Percentiles rank a stretch among this genome's conserved stretches.
Evolutionary conservation across 768 basidiomycete genomes (phyloP).

Genomic region (Cystobasidiopsis lactophilus): DNA sequence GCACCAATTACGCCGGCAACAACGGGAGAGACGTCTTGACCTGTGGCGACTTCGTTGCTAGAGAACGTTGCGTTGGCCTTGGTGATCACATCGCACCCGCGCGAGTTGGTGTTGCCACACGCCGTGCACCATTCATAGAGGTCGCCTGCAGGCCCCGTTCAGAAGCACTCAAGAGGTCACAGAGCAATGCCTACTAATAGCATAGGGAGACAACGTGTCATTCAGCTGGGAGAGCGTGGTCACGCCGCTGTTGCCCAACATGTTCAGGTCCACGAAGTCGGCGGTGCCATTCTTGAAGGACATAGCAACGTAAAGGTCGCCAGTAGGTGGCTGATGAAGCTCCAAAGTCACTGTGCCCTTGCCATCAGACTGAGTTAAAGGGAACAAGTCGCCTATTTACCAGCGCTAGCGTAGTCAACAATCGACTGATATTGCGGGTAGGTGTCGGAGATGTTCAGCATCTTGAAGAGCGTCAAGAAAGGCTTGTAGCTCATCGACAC

Average conservation of each 20-base stretch:
- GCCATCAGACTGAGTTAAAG: no score
- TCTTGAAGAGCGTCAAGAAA: conserved; percentile 71
- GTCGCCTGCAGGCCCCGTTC: not conserved
- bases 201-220: conserved; percentile 1
- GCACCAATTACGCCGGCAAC: conserved; percentile 12
- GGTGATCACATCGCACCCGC: conserved; percentile 4
- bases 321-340: conserved; percentile 1
- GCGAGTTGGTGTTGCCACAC: not conserved
- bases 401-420: no score
- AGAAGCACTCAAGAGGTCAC: not conserved
- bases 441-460: conserved; percentile 34
- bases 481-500: conserved; percentile 75
- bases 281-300: conserved; percentile 13
- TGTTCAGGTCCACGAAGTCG: conserved; percentile 3
- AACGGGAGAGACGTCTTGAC: conserved; percentile 7
- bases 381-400: no score
- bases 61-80: not conserved
- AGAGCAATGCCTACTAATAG: conserved; percentile 1
- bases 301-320: not conserved
- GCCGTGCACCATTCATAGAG: not conserved
- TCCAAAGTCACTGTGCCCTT: conserved; percentile 5
- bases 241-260: conserved; percentile 4
- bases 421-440: not conserved
- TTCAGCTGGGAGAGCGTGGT: not conserved
- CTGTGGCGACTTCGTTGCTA: not conserved